These are phyloP conservation scores for Tripterygium wilfordii DNA, from an alignment of 177 flowering plant species.

Conservation along the genomic window DNA sequence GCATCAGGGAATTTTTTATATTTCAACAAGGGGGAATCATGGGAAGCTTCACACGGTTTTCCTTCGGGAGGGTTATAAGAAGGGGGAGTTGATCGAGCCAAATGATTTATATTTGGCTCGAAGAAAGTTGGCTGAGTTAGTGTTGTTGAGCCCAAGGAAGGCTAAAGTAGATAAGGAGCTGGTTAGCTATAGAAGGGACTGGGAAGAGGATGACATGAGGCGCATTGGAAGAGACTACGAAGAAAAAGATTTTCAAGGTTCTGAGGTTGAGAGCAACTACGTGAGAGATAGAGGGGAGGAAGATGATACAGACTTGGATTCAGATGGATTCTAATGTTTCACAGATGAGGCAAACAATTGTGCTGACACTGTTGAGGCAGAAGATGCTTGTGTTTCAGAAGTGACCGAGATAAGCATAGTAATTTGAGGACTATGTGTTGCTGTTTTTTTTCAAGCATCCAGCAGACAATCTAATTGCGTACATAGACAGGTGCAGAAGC, in stretches of 20 bases:
- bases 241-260: slow-evolving; percentile 18
- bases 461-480: too few relatives aligned
- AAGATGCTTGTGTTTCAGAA: too few relatives aligned
- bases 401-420: too few relatives aligned
- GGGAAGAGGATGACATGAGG: slow-evolving; percentile 31
- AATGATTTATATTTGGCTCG: slow-evolving; percentile 89
- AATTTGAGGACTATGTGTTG: too few relatives aligned
- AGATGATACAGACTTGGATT: slow-evolving; percentile 20
- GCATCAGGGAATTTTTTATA: slow-evolving; percentile 95
- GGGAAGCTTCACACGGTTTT: slow-evolving; percentile 96
- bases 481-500: too few relatives aligned
- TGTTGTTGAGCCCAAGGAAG: slow-evolving; percentile 68
- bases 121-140: slow-evolving; percentile 63
- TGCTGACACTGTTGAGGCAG: slow-evolving; percentile 13
- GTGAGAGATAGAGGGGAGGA: slow-evolving; percentile 13
- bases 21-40: slow-evolving; percentile 88
- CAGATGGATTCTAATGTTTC: slow-evolving; percentile 10
- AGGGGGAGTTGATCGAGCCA: slow-evolving; percentile 75
- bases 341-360: slow-evolving; percentile 17
- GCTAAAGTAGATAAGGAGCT: slow-evolving; percentile 46
- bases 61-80: slow-evolving; percentile 79
- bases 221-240: slow-evolving; percentile 16
- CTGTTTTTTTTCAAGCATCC: too few relatives aligned
- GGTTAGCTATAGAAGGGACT: slow-evolving; percentile 38
- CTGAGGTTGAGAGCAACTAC: slow-evolving; percentile 11